These are phyloP conservation scores for Citeromyces nyonsensis DNA, from an alignment of 805 yeast genomes.

Conservation along the genomic window DNA sequence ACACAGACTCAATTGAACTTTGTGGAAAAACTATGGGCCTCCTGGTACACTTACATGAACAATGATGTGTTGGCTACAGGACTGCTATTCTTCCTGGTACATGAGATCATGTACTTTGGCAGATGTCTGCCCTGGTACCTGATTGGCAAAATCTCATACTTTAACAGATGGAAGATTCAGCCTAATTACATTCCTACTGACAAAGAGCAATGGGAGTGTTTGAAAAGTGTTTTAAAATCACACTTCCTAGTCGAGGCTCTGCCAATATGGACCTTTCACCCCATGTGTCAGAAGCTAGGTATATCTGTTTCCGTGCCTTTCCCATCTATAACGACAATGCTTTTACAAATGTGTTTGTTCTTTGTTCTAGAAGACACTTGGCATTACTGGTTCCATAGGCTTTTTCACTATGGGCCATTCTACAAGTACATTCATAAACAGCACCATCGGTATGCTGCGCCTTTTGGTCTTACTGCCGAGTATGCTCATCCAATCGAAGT, in stretches of 20 bases:
- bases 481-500: constrained; percentile 49
- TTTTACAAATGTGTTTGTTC: constrained; percentile 27
- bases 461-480: constrained; percentile 46
- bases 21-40: constrained; percentile 34
- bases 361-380: constrained; percentile 40
- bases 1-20: constrained; percentile 24
- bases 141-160: constrained; percentile 34
- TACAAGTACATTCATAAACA: constrained; percentile 44
- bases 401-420: constrained; percentile 39
- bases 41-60: constrained; percentile 37
- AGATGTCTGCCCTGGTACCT: constrained; percentile 45
- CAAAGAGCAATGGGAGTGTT: constrained; percentile 47
- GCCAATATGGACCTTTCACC: constrained; percentile 52
- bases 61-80: constrained; percentile 46
- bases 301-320: constrained; percentile 36
- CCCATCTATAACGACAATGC: constrained; percentile 26
- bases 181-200: constrained; percentile 33
- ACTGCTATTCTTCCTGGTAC: constrained; percentile 33
- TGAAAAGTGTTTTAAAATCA: constrained; percentile 37
- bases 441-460: constrained; percentile 48
- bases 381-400: constrained; percentile 47
- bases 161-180: constrained; percentile 37
- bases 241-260: constrained; percentile 44
- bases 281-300: constrained; percentile 30
- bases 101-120: constrained; percentile 42